Evolutionary conservation across 805 yeast species (phyloP).

Genomic region (Komagataella pseudopastoris): DNA sequence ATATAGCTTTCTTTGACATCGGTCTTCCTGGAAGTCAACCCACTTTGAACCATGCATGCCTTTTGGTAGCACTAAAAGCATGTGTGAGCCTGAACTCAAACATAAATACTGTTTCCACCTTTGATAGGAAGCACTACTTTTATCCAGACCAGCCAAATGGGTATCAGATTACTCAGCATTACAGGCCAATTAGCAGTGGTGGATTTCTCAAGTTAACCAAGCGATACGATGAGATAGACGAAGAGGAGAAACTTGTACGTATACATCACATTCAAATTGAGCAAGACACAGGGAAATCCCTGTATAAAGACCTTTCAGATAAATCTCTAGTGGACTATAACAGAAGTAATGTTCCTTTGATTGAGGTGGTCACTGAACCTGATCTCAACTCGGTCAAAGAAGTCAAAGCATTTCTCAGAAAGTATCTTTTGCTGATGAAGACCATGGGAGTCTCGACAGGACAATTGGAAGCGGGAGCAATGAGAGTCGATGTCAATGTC

Average conservation of each 20-base stretch:
- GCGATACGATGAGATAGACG: slow-evolving; percentile 38
- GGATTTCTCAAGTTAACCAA: slow-evolving; percentile 42
- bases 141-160: slow-evolving; percentile 96
- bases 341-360: slow-evolving; percentile 73
- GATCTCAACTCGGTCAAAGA: slow-evolving; percentile 58
- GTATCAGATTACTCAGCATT: slow-evolving; percentile 88
- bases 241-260: slow-evolving; percentile 31
- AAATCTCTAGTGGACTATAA: slow-evolving; percentile 56
- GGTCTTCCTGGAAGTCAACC: slow-evolving; percentile 94
- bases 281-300: slow-evolving; percentile 86
- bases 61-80: slow-evolving; percentile 56
- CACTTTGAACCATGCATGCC: slow-evolving; percentile 56
- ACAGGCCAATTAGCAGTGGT: slow-evolving; percentile 58
- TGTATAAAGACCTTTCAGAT: slow-evolving; percentile 30
- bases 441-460: slow-evolving; percentile 71
- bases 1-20: slow-evolving; percentile 67
- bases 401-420: slow-evolving; percentile 67
- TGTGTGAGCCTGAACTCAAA: slow-evolving; percentile 56
- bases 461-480: slow-evolving; percentile 87
- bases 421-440: slow-evolving; percentile 60
- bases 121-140: slow-evolving; percentile 92
- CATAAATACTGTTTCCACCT: slow-evolving; percentile 43
- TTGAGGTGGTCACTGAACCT: slow-evolving; percentile 87
- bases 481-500: slow-evolving; percentile 91
- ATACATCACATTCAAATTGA: slow-evolving; percentile 82